A percentile compares a stretch with the other conserved stretches of the same genome.
Conservation (phyloP, 2,329 filamentous ascomycete genomes). For the Epicoccum nigrum region DNA sequence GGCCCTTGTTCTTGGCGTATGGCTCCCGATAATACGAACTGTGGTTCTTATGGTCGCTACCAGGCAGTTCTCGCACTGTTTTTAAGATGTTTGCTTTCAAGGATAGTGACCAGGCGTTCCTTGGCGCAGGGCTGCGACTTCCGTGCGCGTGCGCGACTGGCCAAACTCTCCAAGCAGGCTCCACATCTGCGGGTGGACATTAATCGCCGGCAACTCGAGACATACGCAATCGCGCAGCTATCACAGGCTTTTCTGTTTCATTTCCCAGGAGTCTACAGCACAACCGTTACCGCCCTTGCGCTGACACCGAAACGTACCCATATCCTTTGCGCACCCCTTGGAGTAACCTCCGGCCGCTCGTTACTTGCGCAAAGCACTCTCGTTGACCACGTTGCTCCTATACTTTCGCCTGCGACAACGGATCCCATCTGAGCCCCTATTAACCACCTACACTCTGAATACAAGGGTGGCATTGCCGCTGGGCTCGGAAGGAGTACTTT, state of each 20-base stretch:
- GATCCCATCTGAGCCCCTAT: slow-evolving; percentile 8
- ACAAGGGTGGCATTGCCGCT: slow-evolving; percentile 18
- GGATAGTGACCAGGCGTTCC: neutral
- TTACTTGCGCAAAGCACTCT: slow-evolving; percentile 26
- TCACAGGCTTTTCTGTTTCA: slow-evolving; percentile 16
- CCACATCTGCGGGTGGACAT: slow-evolving; percentile 6
- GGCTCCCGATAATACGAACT: slow-evolving; percentile 15
- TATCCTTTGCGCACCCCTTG: slow-evolving; percentile 14
- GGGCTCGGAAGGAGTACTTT: slow-evolving; percentile 18
- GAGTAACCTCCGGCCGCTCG: slow-evolving; percentile 28
- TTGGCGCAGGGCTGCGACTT: slow-evolving; percentile 16
- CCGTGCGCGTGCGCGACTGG: slow-evolving; percentile 17
- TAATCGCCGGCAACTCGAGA: slow-evolving; percentile 17
- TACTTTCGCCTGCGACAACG: neutral
- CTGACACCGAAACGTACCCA: slow-evolving; percentile 9
- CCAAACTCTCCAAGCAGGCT: slow-evolving; percentile 22
- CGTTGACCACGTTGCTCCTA: slow-evolving; percentile 27
- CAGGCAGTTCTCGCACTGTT: neutral
- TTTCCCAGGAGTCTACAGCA: slow-evolving; percentile 10
- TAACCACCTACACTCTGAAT: slow-evolving; percentile 6
- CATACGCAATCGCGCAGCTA: slow-evolving; percentile 31
- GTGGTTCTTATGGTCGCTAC: neutral
- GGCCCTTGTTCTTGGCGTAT: slow-evolving; percentile 19
- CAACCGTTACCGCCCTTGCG: slow-evolving; percentile 1
- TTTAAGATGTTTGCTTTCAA: neutral